Percentiles rank a stretch among this genome's conserved stretches.
Evolutionary conservation across 202 grass and related monocot genomes (phyloP).

Genomic region (Dendrocalamus latiflorus): DNA sequence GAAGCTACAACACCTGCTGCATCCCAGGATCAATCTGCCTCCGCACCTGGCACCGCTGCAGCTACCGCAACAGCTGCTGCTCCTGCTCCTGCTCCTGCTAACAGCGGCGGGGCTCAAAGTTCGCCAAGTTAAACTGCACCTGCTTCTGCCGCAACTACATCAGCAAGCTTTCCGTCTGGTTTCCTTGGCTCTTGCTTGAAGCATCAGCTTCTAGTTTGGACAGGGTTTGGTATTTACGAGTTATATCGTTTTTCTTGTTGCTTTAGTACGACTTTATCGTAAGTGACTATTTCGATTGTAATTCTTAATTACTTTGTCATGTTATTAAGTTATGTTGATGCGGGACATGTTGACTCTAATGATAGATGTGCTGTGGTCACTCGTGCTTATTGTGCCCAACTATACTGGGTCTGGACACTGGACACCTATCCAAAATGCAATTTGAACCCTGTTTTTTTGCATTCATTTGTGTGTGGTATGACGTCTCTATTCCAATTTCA

Average conservation of each 20-base stretch:
- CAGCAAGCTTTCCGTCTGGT: constrained; percentile 2
- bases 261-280: not conserved
- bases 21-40: constrained; percentile 32
- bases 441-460: not conserved
- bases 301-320: not conserved
- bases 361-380: not conserved
- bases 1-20: constrained; percentile 38
- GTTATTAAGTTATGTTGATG: not conserved
- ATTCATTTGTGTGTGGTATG: too few species aligned
- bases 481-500: too few species aligned
- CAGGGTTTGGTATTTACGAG: not conserved
- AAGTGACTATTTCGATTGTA: not conserved
- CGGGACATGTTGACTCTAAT: not conserved
- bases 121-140: constrained; percentile 34
- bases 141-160: not conserved
- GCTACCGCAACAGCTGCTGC: not conserved
- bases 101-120: constrained; percentile 31
- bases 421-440: not conserved
- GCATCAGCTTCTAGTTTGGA: constrained; percentile 17
- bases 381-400: not conserved
- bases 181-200: constrained; percentile 15
- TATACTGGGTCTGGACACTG: not conserved
- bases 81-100: constrained; percentile 30
- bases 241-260: not conserved
- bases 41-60: not conserved